Evolutionary conservation across 257 asterid species (phyloP).

Genomic region (Lithospermum erythrorhizon): DNA sequence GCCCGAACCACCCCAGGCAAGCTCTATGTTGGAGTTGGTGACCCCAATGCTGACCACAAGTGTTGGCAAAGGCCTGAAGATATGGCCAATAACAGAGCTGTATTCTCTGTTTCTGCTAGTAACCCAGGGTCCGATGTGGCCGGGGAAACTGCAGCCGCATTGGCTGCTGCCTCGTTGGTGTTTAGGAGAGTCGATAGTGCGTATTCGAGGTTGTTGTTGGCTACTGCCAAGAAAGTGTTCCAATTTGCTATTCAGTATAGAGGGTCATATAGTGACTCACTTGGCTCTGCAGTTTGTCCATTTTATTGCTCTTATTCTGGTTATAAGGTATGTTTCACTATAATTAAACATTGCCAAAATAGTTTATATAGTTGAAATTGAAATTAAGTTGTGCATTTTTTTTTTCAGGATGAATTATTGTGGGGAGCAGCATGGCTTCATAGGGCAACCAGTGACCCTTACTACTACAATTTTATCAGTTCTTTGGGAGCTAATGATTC

Average conservation of each 20-base stretch:
- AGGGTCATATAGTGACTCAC: constrained; percentile 73
- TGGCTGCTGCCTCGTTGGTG: constrained; percentile 81
- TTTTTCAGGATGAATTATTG: constrained; percentile 55
- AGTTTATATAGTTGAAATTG: no score
- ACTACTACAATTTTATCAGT: constrained; percentile 34
- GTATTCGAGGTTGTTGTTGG: constrained; percentile 41
- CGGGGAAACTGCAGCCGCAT: constrained; percentile 83
- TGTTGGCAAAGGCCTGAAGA: constrained; percentile 96
- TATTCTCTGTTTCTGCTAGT: constrained; percentile 43
- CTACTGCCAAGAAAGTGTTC: constrained; percentile 49
- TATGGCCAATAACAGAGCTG: constrained; percentile 61
- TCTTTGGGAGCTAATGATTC: constrained; percentile 47
- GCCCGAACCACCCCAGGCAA: constrained; percentile 59
- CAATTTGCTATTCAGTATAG: constrained; percentile 53
- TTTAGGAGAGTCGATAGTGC: constrained; percentile 41
- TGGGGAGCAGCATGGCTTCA: constrained; percentile 91
- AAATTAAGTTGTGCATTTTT: no score
- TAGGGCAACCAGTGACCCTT: constrained; percentile 58
- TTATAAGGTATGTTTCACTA: constrained; percentile 31
- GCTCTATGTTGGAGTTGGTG: constrained; percentile 83
- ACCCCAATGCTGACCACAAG: constrained; percentile 62
- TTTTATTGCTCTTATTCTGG: constrained; percentile 86
- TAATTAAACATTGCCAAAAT: not conserved
- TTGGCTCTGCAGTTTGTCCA: constrained; percentile 62
- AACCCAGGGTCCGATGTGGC: constrained; percentile 93